Conservation (phyloP, 2,329 filamentous ascomycete genomes). For the Tolypocladium sp. region DNA sequence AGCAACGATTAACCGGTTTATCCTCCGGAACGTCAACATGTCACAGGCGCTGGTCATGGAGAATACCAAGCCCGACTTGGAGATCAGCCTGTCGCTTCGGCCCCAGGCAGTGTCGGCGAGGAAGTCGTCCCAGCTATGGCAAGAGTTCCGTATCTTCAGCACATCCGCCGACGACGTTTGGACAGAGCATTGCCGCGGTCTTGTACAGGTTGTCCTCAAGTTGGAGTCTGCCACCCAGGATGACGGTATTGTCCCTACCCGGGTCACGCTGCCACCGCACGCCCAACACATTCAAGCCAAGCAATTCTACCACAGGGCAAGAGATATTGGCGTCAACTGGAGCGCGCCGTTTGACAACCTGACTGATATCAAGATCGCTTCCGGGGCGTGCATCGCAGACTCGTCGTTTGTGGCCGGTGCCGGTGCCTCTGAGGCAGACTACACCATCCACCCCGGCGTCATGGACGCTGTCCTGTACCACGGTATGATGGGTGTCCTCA, state of each 20-base stretch:
- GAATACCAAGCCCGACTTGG: constrained; percentile 5
- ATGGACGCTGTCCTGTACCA: constrained; percentile 4
- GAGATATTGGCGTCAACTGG: constrained; percentile 8
- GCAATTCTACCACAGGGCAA: constrained; percentile 6
- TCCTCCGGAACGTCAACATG: constrained; percentile 13
- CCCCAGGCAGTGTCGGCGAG: constrained; percentile 8
- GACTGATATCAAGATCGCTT: constrained; percentile 3
- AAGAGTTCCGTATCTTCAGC: constrained; percentile 14
- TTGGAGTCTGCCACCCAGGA: constrained; percentile 1
- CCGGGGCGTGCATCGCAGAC: constrained; percentile 4
- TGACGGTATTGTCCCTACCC: constrained; percentile 1
- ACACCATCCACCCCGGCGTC: constrained; percentile 1
- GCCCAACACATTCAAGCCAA: neutral
- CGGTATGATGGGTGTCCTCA: neutral
- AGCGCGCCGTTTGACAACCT: constrained; percentile 7
- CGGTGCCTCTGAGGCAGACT: neutral
- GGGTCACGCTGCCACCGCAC: constrained; percentile 2
- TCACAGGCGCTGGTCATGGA: constrained; percentile 9
- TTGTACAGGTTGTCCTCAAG: constrained; percentile 7
- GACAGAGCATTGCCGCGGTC: constrained; percentile 17
- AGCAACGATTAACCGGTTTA: constrained; percentile 6
- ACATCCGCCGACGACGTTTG: constrained; percentile 7
- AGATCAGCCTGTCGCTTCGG: constrained; percentile 9
- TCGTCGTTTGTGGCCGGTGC: neutral
- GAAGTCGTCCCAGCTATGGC: constrained; percentile 8